Evolutionary conservation across 1,284 basidiomycete genomes (phyloP).

Genomic region (Cryptococcus jaspeensis): DNA sequence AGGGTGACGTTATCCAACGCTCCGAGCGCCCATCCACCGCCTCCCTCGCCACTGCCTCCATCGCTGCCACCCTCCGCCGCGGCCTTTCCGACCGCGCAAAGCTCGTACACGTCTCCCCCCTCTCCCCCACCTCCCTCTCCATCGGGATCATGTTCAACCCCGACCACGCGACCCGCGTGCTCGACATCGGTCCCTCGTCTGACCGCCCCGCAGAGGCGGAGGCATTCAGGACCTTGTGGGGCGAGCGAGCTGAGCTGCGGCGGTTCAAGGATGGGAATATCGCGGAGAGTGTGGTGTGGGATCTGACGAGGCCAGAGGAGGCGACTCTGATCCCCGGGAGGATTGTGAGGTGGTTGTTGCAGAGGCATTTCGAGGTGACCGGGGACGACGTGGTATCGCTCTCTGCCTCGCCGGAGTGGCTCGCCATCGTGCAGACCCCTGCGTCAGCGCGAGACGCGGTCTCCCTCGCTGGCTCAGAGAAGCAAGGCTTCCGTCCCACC

Average conservation of each 20-base stretch:
- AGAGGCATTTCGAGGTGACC: constrained; percentile 68
- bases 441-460: constrained; percentile 53
- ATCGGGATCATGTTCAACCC: constrained; percentile 75
- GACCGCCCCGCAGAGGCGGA: constrained; percentile 59
- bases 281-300: constrained; percentile 90
- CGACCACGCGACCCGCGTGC: constrained; percentile 70
- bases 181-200: constrained; percentile 82
- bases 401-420: constrained; percentile 64
- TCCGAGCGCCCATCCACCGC: constrained; percentile 62
- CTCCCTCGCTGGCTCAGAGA: constrained; percentile 52
- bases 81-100: constrained; percentile 70
- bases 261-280: constrained; percentile 97
- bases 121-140: constrained; percentile 49
- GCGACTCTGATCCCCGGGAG: constrained; percentile 72
- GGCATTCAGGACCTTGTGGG: constrained; percentile 85
- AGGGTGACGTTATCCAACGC: constrained; percentile 5
- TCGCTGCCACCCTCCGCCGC: constrained; percentile 61
- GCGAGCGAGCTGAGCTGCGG: constrained; percentile 85
- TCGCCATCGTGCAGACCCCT: constrained; percentile 64
- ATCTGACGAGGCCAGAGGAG: constrained; percentile 61
- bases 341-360: constrained; percentile 72
- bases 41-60: constrained; percentile 59
- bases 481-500: constrained; percentile 71
- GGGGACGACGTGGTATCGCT: constrained; percentile 55
- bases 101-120: constrained; percentile 59